Percentiles rank a stretch among this genome's conserved stretches.
Evolutionary conservation across 2,329 filamentous ascomycete species (phyloP).

Genomic region (Gyromitra esculenta): DNA sequence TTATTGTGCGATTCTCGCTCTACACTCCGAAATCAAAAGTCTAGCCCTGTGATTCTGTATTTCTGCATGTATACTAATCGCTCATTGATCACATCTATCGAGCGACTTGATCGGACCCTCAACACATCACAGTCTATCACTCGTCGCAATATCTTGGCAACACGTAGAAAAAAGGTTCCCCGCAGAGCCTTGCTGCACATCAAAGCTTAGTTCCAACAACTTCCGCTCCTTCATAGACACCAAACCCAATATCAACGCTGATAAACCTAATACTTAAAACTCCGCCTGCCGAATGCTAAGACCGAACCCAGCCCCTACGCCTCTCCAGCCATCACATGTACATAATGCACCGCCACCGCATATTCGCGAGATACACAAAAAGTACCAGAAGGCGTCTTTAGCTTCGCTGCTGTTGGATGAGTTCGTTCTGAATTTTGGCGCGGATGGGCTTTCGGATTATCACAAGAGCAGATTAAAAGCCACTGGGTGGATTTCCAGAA

Average conservation of each 20-base stretch:
- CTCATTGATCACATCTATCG: background rate
- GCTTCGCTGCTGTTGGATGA: slow-evolving; percentile 38
- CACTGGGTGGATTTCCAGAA: slow-evolving; percentile 35
- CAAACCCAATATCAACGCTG: background rate
- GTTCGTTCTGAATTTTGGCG: slow-evolving; percentile 53
- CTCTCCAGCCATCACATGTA: slow-evolving; percentile 49
- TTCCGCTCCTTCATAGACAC: background rate
- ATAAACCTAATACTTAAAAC: background rate
- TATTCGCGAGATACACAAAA: slow-evolving; percentile 55
- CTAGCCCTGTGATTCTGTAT: background rate
- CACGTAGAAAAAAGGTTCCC: background rate
- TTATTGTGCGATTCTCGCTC: background rate
- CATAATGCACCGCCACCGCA: slow-evolving; percentile 54
- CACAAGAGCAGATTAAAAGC: slow-evolving; percentile 32
- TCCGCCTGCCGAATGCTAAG: background rate
- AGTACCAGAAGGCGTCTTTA: slow-evolving; percentile 53
- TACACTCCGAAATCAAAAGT: background rate
- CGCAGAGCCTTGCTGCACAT: slow-evolving; percentile 22
- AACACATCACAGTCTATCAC: slow-evolving; percentile 14
- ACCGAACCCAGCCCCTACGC: background rate
- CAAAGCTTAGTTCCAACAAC: slow-evolving; percentile 25
- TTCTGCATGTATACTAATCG: background rate
- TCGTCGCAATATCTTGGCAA: slow-evolving; percentile 24
- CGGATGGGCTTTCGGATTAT: slow-evolving; percentile 25
- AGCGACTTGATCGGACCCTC: background rate